These are phyloP conservation scores for Penstemon davidsonii DNA, from an alignment of 257 asterid genomes.

Conservation along the genomic window DNA sequence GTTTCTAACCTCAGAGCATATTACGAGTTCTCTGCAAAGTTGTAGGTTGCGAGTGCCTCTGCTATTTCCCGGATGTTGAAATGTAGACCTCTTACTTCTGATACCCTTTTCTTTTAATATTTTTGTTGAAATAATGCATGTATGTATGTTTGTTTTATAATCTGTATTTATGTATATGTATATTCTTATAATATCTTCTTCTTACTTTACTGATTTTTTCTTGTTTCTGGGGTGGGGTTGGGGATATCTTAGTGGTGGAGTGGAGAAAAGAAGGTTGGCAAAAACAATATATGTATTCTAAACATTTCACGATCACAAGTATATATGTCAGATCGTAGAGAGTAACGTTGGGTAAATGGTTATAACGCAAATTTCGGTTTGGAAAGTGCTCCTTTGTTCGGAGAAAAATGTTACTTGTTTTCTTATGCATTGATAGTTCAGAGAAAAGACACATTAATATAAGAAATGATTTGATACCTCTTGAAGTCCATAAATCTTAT, in stretches of 20 bases:
- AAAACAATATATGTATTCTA: background rate
- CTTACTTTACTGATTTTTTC: background rate
- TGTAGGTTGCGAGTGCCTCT: no score
- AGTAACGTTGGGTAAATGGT: background rate
- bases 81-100: background rate
- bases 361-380: background rate
- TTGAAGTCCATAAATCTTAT: background rate
- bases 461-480: constrained; percentile 2
- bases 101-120: background rate
- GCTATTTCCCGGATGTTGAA: no score
- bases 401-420: constrained; percentile 6
- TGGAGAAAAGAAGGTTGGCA: background rate
- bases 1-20: background rate
- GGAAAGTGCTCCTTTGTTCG: background rate
- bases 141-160: background rate
- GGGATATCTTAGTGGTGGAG: background rate
- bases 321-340: background rate
- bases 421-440: background rate
- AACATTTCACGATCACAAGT: no score
- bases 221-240: background rate
- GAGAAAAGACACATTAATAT: background rate
- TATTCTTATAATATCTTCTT: background rate
- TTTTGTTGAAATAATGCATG: background rate
- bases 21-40: no score
- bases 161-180: background rate